These are phyloP conservation scores for Luzula sylvatica DNA, from an alignment of 176 grass and related monocot species.

Conservation along the genomic window DNA sequence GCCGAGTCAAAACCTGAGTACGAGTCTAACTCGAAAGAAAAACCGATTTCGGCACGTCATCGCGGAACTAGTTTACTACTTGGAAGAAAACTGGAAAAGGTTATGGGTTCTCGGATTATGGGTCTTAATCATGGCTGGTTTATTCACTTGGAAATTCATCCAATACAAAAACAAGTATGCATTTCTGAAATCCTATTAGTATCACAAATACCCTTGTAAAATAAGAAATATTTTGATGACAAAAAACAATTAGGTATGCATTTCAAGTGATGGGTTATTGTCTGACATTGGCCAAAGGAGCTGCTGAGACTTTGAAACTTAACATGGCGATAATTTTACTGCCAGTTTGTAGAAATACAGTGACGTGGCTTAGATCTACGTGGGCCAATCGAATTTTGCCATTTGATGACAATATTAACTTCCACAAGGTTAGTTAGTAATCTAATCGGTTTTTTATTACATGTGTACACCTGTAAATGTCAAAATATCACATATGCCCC, in stretches of 20 bases:
- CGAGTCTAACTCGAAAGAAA: slow-evolving; percentile 35
- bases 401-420: slow-evolving; percentile 89
- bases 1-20: slow-evolving; percentile 69
- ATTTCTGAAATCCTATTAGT: not conserved
- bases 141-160: slow-evolving; percentile 95
- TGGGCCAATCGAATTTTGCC: slow-evolving; percentile 62
- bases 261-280: slow-evolving; percentile 90
- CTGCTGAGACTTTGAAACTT: slow-evolving; percentile 92
- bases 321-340: slow-evolving; percentile 94
- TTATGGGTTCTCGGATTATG: slow-evolving; percentile 82
- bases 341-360: slow-evolving; percentile 90
- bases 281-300: slow-evolving; percentile 70
- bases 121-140: slow-evolving; percentile 68
- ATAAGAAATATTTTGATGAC: no score
- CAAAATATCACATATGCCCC: not conserved
- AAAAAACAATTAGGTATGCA: slow-evolving; percentile 25
- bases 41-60: slow-evolving; percentile 59
- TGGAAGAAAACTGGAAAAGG: slow-evolving; percentile 96
- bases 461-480: not conserved
- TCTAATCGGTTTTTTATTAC: not conserved
- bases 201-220: no score
- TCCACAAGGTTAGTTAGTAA: slow-evolving; percentile 67
- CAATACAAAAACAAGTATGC: slow-evolving; percentile 65
- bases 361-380: slow-evolving; percentile 88
- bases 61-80: slow-evolving; percentile 58